These are phyloP conservation scores for Paxillus involutus DNA, from an alignment of 768 basidiomycete genomes.

Conservation along the genomic window DNA sequence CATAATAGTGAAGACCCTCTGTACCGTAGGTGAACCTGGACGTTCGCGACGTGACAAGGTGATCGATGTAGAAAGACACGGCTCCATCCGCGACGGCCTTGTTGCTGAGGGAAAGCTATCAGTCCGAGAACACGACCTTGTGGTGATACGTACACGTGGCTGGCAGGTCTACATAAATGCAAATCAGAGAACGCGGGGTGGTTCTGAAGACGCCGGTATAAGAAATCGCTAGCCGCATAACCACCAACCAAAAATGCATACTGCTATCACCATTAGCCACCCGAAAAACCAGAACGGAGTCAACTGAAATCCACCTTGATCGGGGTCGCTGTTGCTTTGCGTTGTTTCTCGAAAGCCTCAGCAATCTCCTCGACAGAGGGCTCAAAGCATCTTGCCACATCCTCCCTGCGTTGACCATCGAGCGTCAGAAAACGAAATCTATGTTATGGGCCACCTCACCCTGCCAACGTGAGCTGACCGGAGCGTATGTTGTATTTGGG, in stretches of 20 bases:
- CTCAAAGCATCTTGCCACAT: conserved; percentile 41
- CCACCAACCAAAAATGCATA: conserved; percentile 50
- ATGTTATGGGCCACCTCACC: conserved; percentile 23
- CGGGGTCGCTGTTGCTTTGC: not conserved
- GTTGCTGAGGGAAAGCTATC: conserved; percentile 21
- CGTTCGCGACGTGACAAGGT: conserved; percentile 41
- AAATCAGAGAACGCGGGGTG: conserved; percentile 36
- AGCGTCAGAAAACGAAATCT: not conserved
- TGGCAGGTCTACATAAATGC: conserved; percentile 46
- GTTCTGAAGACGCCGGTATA: conserved; percentile 41
- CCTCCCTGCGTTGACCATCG: conserved; percentile 19
- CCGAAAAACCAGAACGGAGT: not conserved
- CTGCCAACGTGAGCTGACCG: conserved; percentile 37
- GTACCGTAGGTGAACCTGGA: conserved; percentile 41
- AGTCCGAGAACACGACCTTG: not conserved
- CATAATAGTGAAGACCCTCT: conserved; percentile 27
- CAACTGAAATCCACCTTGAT: conserved; percentile 16
- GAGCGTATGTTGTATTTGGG: conserved; percentile 31
- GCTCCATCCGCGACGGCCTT: conserved; percentile 55
- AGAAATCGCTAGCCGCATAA: conserved; percentile 47
- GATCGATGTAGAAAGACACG: conserved; percentile 39
- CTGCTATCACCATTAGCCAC: conserved; percentile 7
- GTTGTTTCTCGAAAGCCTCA: conserved; percentile 32
- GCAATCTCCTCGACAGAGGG: conserved; percentile 38
- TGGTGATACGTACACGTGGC: conserved; percentile 40